Base-by-base conservation (phyloP, 2,329 filamentous ascomycete species). In the Nemania serpens region DNA sequence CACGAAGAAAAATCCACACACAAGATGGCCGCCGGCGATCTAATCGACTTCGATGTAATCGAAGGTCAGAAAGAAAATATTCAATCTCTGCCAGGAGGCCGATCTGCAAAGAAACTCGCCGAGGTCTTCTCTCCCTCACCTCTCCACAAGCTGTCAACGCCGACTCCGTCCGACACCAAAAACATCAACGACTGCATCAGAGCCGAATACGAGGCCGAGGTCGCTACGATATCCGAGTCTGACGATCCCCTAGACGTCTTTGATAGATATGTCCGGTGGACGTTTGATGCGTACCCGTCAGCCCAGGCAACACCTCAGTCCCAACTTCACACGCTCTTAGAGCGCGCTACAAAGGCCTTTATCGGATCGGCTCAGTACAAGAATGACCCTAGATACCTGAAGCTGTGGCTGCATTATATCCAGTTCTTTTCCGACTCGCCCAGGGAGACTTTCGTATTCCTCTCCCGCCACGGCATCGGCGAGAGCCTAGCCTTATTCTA, bases 21-120 rank as follows among this genome's bases (percentile, higher is more conserved):
- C 52, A 67, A 70, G 70, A 86, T 87, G 79, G 78, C 70, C 66
- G 73, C 75, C 42, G 76, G 75, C 61, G 84, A 88, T 68, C 76
- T 86, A 41, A 86, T 89, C 73, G 79, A 87, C 78, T 98, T 99
- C 79, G 91, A 96, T 70, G 85, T 97, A 65, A 97, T 99, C 77
- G 95, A 99, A 79, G 87, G 86, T 48, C 93, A 97, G 71, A 99
- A 99, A 78, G 95, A 99, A 79, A 99, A 99, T 77, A 97, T 99
- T 58, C 93, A 97, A 76, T 88, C 93, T 20, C 84, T 99, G 12
- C 93, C 94, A 15, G 90, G 91, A 64, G 95, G 84, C 20, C 82
- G 95, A 66, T 98, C 94, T 42, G 95, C 94, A 47, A 91, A 88
- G 78, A 93, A 95, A 55, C 88, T 99, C 53, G 93, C 89, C 33